Percentiles rank a stretch among this genome's conserved stretches.
Conservation (phyloP, 23 red algal genomes). For the Porphyridium purpureum region DNA sequence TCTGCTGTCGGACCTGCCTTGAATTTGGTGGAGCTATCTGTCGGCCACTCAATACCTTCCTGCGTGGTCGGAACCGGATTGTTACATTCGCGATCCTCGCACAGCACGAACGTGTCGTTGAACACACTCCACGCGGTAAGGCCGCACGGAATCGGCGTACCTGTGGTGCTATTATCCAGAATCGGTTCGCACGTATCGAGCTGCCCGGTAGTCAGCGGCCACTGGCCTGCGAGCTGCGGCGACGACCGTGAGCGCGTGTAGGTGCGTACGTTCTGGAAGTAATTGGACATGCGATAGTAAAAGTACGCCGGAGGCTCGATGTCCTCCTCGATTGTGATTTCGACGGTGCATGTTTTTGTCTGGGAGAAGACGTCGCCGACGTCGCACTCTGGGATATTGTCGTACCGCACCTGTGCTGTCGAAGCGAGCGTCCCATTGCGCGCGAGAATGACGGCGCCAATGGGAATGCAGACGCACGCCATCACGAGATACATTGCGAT, state of each 20-base stretch:
- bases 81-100: slow-evolving; percentile 6
- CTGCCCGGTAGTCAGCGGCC: slow-evolving; percentile 4
- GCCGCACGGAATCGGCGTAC: slow-evolving; percentile 27
- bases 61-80: slow-evolving; percentile 3
- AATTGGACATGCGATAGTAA: slow-evolving; percentile 67
- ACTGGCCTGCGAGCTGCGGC: slow-evolving; percentile 26
- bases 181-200: slow-evolving; percentile 20
- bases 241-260: slow-evolving; percentile 27
- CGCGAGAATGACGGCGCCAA: slow-evolving; percentile 43
- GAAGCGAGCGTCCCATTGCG: slow-evolving; percentile 8
- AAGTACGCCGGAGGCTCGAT: slow-evolving; percentile 35
- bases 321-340: slow-evolving; percentile 6
- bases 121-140: slow-evolving; percentile 45
- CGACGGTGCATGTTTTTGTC: slow-evolving; percentile 10
- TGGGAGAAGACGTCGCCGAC: slow-evolving; percentile 4
- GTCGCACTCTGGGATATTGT: slow-evolving; percentile 21
- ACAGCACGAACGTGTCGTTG: slow-evolving; percentile 45
- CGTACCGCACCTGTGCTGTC: slow-evolving; percentile 34
- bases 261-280: slow-evolving; percentile 52
- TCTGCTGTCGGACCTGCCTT: not conserved
- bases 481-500: slow-evolving; percentile 45
- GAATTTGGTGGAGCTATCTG: slow-evolving; percentile 27
- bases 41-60: slow-evolving; percentile 44
- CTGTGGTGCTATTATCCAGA: not conserved
- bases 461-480: slow-evolving; percentile 25